Evolutionary conservation across 768 basidiomycete species (phyloP).

Genomic region (Peribolospora kevripleyi): DNA sequence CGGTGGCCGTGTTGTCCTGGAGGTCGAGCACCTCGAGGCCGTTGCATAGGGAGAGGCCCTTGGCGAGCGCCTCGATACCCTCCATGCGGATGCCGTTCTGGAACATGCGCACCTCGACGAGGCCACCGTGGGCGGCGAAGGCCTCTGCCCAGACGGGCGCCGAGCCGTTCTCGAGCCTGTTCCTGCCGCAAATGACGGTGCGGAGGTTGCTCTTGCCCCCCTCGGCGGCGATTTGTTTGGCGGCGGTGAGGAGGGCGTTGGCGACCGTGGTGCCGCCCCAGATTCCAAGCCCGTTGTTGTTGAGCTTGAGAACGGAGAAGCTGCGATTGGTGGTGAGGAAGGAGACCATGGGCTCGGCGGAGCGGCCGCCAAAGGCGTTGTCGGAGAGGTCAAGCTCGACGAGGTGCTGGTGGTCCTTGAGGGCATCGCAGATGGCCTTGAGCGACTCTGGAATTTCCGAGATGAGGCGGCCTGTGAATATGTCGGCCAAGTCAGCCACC

Average conservation of each 20-base stretch:
- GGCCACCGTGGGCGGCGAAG: slow-evolving; percentile 55
- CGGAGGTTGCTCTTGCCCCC: slow-evolving; percentile 48
- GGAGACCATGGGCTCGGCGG: slow-evolving; percentile 75
- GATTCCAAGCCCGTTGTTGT: slow-evolving; percentile 90
- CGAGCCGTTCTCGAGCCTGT: slow-evolving; percentile 79
- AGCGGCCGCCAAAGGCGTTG: slow-evolving; percentile 89
- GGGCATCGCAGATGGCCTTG: slow-evolving; percentile 61
- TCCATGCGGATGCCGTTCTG: slow-evolving; percentile 93
- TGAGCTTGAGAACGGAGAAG: slow-evolving; percentile 64
- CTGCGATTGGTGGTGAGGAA: slow-evolving; percentile 52
- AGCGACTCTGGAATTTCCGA: slow-evolving; percentile 80
- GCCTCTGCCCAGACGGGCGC: slow-evolving; percentile 65
- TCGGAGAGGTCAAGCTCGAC: slow-evolving; percentile 75
- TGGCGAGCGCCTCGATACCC: slow-evolving; percentile 55
- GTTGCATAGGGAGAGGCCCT: slow-evolving; percentile 42
- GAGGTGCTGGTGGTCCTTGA: slow-evolving; percentile 54
- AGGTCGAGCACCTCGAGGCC: slow-evolving; percentile 57
- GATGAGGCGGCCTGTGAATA: slow-evolving; percentile 92
- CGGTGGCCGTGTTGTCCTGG: slow-evolving; percentile 41
- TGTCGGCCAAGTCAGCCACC: slow-evolving; percentile 89
- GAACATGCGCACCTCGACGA: slow-evolving; percentile 74
- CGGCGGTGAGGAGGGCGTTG: slow-evolving; percentile 53
- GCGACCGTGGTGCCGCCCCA: slow-evolving; percentile 68
- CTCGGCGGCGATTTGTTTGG: slow-evolving; percentile 37
- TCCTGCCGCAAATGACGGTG: slow-evolving; percentile 74